These are phyloP conservation scores for Moricandia arvensis DNA, from an alignment of 345 rosid genomes.

Conservation along the genomic window DNA sequence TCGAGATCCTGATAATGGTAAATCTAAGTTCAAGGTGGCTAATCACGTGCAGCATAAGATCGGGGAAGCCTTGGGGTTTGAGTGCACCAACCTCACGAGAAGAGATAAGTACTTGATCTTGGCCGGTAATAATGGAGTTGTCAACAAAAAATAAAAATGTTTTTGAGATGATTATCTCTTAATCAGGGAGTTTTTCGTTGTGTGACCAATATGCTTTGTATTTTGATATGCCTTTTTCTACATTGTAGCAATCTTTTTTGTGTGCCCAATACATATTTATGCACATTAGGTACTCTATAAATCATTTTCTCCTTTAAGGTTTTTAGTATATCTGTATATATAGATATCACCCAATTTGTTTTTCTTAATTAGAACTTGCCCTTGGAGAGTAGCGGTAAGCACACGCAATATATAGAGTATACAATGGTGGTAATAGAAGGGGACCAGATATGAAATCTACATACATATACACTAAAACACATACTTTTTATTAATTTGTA, in stretches of 20 bases:
- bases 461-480: not conserved
- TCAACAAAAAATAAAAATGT: conserved; percentile 4
- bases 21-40: conserved; percentile 44
- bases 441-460: not conserved
- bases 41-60: conserved; percentile 49
- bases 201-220: not conserved
- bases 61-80: conserved; percentile 50
- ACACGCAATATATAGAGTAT: not conserved
- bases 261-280: not conserved
- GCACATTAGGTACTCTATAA: not conserved
- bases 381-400: not conserved
- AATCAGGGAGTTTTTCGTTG: not conserved
- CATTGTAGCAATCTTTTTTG: conserved; percentile 9
- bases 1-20: conserved; percentile 18
- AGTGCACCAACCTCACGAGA: conserved; percentile 56
- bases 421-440: not conserved
- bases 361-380: not conserved
- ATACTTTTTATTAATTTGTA: not conserved
- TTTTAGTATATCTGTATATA: not conserved
- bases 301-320: not conserved
- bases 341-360: not conserved
- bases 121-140: conserved; percentile 56
- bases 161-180: not conserved
- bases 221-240: not conserved
- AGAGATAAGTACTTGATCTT: conserved; percentile 53